Evolutionary conservation across 345 rosid species (phyloP).

Genomic region (Lenwebbia sp.): DNA sequence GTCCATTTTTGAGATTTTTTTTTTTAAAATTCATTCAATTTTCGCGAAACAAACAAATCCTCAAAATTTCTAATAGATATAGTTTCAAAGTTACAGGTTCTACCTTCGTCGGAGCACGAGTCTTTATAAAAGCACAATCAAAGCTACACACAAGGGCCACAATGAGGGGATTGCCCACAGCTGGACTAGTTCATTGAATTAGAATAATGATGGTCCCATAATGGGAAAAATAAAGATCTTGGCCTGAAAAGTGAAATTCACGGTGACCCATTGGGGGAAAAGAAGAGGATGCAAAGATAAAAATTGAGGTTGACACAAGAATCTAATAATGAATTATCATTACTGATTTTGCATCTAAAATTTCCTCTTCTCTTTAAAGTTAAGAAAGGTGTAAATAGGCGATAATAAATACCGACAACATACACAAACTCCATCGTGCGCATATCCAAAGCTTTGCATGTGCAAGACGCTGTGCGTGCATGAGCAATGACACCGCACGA

Average conservation of each 20-base stretch:
- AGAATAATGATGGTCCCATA: neutral
- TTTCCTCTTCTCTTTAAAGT: neutral
- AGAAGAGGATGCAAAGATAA: neutral
- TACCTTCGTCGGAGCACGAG: neutral
- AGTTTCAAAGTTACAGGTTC: neutral
- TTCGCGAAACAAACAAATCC: too few relatives aligned
- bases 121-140: neutral
- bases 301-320: neutral
- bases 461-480: neutral
- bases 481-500: neutral
- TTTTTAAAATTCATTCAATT: too few relatives aligned
- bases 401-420: neutral
- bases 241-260: neutral
- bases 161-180: neutral
- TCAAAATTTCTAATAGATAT: neutral
- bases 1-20: too few relatives aligned
- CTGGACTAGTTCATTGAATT: neutral
- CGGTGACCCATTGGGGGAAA: neutral
- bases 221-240: neutral
- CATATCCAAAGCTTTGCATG: neutral
- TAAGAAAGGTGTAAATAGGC: neutral
- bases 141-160: neutral
- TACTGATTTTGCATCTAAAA: neutral
- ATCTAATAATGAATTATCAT: neutral
- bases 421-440: neutral